phyloP scores from a whole-genome alignment of 2,329 filamentous ascomycete genomes.

The Ceratocystiopsis minuta region DNA sequence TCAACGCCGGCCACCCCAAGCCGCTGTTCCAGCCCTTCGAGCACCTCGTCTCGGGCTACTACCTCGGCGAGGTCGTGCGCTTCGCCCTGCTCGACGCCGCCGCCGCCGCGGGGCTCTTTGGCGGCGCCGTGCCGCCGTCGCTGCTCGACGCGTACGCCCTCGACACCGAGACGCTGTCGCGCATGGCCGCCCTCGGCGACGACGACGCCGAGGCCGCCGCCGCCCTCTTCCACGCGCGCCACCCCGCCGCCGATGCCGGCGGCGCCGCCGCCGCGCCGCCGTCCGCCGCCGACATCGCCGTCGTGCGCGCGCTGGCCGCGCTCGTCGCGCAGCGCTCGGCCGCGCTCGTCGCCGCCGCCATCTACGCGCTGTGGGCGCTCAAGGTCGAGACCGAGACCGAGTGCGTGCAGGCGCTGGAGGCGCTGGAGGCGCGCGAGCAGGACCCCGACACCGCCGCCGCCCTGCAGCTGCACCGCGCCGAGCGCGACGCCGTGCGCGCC shows the following conservation, averaged over 20 bases:
- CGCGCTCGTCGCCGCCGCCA: constrained; percentile 38
- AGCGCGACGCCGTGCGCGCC: constrained; percentile 17
- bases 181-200: constrained; percentile 29
- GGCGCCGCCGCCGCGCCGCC: constrained; percentile 18
- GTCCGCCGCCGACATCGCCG: constrained; percentile 28
- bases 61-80: constrained; percentile 47
- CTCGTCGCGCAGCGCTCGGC: constrained; percentile 39
- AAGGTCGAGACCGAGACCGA: constrained; percentile 34
- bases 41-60: constrained; percentile 45
- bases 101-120: constrained; percentile 32
- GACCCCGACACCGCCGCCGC: constrained; percentile 23
- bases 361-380: constrained; percentile 41
- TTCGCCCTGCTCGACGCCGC: constrained; percentile 41
- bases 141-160: constrained; percentile 36
- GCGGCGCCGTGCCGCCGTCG: constrained; percentile 36
- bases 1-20: constrained; percentile 33
- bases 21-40: constrained; percentile 46
- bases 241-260: constrained; percentile 25
- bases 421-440: neutral
- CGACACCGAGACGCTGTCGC: constrained; percentile 40
- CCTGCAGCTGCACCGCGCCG: constrained; percentile 17
- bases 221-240: constrained; percentile 28
- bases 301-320: constrained; percentile 33
- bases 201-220: constrained; percentile 22
- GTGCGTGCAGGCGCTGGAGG: constrained; percentile 20